phyloP scores from a whole-genome alignment of 2,329 filamentous ascomycete genomes.

The Venturia carpophila region DNA sequence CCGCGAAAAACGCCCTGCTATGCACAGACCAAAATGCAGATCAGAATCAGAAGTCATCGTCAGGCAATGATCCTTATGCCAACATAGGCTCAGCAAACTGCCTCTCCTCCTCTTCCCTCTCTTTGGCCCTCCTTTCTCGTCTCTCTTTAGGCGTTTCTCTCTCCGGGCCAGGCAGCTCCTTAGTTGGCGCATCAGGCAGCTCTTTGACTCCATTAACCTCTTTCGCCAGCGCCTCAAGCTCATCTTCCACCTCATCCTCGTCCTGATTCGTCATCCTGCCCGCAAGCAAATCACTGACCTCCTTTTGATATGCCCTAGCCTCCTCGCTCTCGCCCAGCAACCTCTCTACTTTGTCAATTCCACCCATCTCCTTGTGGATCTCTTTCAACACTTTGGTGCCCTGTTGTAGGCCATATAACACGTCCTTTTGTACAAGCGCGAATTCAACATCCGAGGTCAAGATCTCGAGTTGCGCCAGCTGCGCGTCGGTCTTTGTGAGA shows the following conservation, averaged over 20 bases:
- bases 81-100: constrained; percentile 31
- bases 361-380: constrained; percentile 94
- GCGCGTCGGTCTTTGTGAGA: constrained; percentile 79
- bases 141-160: constrained; percentile 27
- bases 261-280: constrained; percentile 87
- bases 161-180: constrained; percentile 25
- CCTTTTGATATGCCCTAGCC: constrained; percentile 83
- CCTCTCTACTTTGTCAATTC: constrained; percentile 88
- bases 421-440: constrained; percentile 91
- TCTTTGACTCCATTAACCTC: constrained; percentile 40
- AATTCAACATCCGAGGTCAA: constrained; percentile 89
- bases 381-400: constrained; percentile 82
- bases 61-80: constrained; percentile 21
- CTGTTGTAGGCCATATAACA: constrained; percentile 85
- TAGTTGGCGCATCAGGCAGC: constrained; percentile 35
- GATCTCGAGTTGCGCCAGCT: constrained; percentile 88
- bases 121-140: constrained; percentile 26
- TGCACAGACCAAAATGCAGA: neutral
- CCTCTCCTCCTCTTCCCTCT: constrained; percentile 25
- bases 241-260: constrained; percentile 96
- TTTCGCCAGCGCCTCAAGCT: constrained; percentile 71
- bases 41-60: neutral
- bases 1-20: constrained; percentile 6
- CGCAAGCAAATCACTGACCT: constrained; percentile 85
- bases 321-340: constrained; percentile 89